These are phyloP conservation scores for Camillea tinctor DNA, from an alignment of 2,329 filamentous ascomycete genomes.

Conservation along the genomic window DNA sequence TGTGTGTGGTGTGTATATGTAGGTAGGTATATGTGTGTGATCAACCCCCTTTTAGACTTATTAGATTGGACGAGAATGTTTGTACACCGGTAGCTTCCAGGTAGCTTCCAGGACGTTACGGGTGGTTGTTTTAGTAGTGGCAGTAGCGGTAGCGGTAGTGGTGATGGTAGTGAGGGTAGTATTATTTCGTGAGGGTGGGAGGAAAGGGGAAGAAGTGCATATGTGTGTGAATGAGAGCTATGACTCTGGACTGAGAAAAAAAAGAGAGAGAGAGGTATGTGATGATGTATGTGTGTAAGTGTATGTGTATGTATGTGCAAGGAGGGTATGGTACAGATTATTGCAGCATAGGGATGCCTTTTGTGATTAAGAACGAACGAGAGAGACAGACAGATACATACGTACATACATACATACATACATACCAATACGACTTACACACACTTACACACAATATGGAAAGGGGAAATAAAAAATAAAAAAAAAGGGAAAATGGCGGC, in stretches of 20 bases:
- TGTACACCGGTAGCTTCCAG: constrained; percentile 13
- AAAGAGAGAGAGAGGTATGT: neutral
- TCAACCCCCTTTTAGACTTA: constrained; percentile 7
- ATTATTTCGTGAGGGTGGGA: constrained; percentile 27
- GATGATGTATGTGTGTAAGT: too few species aligned
- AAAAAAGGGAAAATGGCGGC: neutral
- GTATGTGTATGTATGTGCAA: neutral
- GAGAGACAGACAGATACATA: too few species aligned
- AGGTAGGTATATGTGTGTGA: too few species aligned
- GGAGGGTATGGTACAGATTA: neutral
- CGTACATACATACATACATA: too few species aligned
- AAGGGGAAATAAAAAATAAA: too few species aligned
- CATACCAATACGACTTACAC: too few species aligned
- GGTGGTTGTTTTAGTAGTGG: too few species aligned
- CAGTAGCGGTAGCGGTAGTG: constrained; percentile 16
- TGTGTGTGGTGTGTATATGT: too few species aligned
- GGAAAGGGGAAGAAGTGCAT: constrained; percentile 14
- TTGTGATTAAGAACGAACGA: neutral
- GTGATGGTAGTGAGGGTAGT: constrained; percentile 26
- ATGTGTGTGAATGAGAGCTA: constrained; percentile 4
- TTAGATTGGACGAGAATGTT: constrained; percentile 13
- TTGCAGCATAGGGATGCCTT: neutral
- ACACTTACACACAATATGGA: neutral
- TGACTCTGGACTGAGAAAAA: neutral
- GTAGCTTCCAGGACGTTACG: constrained; percentile 11